A percentile compares a stretch with the other conserved stretches of the same genome.
These are phyloP conservation scores for Rhododendron vialii DNA, from an alignment of 148 eudicot genomes.

Conservation along the genomic window DNA sequence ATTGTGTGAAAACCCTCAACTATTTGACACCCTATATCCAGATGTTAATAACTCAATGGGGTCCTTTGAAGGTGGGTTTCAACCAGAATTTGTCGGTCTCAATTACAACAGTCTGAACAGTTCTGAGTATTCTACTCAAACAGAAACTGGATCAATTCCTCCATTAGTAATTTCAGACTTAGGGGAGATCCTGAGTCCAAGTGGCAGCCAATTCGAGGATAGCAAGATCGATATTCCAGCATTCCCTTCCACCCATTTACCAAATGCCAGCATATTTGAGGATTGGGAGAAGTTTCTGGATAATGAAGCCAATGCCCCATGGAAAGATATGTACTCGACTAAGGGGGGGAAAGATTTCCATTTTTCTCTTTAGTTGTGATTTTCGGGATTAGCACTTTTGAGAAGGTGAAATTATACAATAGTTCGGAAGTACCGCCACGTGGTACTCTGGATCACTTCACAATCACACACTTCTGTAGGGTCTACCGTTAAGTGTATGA, in stretches of 20 bases:
- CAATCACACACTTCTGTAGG: too few relatives aligned
- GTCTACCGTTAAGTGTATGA: too few relatives aligned
- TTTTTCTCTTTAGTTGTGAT: background rate
- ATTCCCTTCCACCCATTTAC: slow-evolving; percentile 13
- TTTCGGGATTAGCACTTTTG: background rate
- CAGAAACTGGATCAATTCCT: slow-evolving; percentile 29
- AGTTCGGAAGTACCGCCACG: too few relatives aligned
- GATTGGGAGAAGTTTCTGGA: slow-evolving; percentile 44
- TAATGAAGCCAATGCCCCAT: slow-evolving; percentile 34
- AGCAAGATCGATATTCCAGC: slow-evolving; percentile 31
- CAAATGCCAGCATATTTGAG: slow-evolving; percentile 26
- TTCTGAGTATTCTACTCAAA: background rate
- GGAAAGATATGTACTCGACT: slow-evolving; percentile 36
- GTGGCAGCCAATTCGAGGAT: slow-evolving; percentile 20
- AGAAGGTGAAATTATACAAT: too few relatives aligned
- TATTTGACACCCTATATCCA: background rate
- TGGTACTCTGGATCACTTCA: too few relatives aligned
- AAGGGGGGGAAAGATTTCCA: background rate
- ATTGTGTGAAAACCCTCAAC: background rate
- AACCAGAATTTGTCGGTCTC: background rate
- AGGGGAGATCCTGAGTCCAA: slow-evolving; percentile 15
- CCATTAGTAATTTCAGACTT: slow-evolving; percentile 30
- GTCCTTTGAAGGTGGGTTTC: slow-evolving; percentile 12
- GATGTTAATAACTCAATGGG: background rate
- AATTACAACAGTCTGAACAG: background rate